Conservation (phyloP, 1,284 basidiomycete species). For the Entoloma clypeatum region DNA sequence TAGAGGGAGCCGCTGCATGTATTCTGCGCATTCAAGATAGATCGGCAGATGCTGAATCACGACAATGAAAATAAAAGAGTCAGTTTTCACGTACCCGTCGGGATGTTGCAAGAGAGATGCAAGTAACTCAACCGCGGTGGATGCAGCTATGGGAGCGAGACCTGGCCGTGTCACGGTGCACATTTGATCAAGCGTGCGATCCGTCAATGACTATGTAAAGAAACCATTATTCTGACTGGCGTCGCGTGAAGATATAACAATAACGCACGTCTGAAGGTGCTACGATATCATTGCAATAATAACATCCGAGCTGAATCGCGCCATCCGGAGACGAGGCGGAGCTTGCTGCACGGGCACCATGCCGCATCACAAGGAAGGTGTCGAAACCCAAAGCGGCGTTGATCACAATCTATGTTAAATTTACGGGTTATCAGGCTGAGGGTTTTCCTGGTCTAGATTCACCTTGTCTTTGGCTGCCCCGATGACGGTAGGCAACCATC, state of each 20-base stretch:
- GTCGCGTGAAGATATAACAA: slow-evolving; percentile 2
- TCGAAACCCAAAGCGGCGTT: slow-evolving; percentile 97
- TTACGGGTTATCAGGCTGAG: neutral
- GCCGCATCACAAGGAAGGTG: slow-evolving; percentile 95
- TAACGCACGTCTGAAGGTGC: slow-evolving; percentile 86
- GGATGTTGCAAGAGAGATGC: slow-evolving; percentile 90
- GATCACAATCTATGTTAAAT: slow-evolving; percentile 68
- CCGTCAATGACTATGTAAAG: slow-evolving; percentile 73
- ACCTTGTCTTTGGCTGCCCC: slow-evolving; percentile 84
- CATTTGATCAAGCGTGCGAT: slow-evolving; percentile 97
- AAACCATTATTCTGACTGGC: slow-evolving; percentile 1
- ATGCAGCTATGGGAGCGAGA: slow-evolving; percentile 87
- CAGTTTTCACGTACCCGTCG: slow-evolving; percentile 60
- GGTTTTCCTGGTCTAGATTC: slow-evolving; percentile 11
- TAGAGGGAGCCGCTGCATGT: slow-evolving; percentile 61
- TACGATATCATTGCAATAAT: slow-evolving; percentile 98
- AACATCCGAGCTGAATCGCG: slow-evolving; percentile 79
- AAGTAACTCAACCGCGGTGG: slow-evolving; percentile 90
- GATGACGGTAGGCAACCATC: slow-evolving; percentile 93
- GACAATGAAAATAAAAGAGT: neutral
- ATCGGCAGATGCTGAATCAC: neutral
- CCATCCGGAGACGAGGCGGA: slow-evolving; percentile 33
- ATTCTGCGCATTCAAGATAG: slow-evolving; percentile 38
- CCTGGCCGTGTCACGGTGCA: slow-evolving; percentile 99
- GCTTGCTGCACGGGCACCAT: slow-evolving; percentile 68